Base-by-base conservation (phyloP, 805 yeast species). In the Ogataea glucozyma region DNA sequence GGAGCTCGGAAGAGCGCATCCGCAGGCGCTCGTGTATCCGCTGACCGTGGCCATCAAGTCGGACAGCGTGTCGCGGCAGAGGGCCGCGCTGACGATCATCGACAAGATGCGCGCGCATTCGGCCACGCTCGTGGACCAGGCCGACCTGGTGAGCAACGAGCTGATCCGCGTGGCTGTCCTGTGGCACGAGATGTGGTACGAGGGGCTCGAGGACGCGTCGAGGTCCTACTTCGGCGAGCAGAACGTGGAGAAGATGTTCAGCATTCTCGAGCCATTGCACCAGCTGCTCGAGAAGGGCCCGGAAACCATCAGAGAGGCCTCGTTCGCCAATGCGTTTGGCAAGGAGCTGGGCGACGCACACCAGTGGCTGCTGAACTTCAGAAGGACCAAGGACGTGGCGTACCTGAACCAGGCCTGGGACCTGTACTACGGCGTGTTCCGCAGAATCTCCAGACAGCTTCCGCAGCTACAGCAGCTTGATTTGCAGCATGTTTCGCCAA, bases 161-260 rank as follows among this genome's bases (percentile, higher is more conserved):
- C 76, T 93, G 43, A 90, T 93, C 49, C 73, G 98, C 52, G 96
- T 89, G 13, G 97, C 98, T 1, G 97, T 91, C 3, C 66, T 93
- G 47, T 90, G 99, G 97, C 96, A 89, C 57, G 99, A 93, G 58
- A 84, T 85, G 60, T 93, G 99, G 99, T 90, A 89, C 54, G 98
- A 91, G 66, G 97, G 96, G 2, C 71, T 93, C 23, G 99, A 93
- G 61, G 97, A 93, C 68, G 99, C 99, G 0, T 89, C 97, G 3
- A 73, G 97, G 46, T 75, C 86, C 40, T 93, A 84, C 69, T 91
- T 89, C 64, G 96, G 95, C 26, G 99, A 93, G 49, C 93, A 88
- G 54, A 89, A 93, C 58, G 85, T 91, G 10, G 96, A 89, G 41
- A 89, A 88, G 62, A 93, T 93, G 98, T 86, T 87, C 65, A 82